These are phyloP conservation scores for Neoboletus brunneissimus DNA, from an alignment of 768 basidiomycete genomes.

Conservation along the genomic window DNA sequence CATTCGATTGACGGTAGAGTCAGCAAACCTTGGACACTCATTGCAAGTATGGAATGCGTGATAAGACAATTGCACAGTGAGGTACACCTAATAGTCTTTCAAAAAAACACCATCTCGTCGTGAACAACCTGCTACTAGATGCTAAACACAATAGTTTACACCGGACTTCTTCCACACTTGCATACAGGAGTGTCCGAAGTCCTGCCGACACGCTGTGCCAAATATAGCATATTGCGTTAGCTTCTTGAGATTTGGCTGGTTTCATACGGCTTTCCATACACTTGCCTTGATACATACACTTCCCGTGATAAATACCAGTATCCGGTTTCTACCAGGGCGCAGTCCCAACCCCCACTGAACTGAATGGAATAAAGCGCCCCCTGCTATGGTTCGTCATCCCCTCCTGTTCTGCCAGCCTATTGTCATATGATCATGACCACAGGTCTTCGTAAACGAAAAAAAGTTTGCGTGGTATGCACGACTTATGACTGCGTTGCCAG, in stretches of 20 bases:
- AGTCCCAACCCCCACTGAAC: neutral
- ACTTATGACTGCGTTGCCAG: neutral
- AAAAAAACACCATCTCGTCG: too few relatives aligned
- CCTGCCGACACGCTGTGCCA: neutral
- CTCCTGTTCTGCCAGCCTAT: neutral
- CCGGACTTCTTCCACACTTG: too few relatives aligned
- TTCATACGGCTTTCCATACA: neutral
- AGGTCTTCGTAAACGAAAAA: conserved; percentile 76
- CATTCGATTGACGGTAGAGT: too few relatives aligned
- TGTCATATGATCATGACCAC: neutral
- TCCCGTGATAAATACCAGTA: conserved; percentile 3
- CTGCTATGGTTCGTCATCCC: conserved; percentile 22
- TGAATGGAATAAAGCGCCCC: conserved; percentile 12
- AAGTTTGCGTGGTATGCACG: conserved; percentile 67
- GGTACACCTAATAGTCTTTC: too few relatives aligned
- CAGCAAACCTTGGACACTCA: too few relatives aligned
- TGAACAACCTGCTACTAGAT: too few relatives aligned
- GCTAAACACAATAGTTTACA: too few relatives aligned
- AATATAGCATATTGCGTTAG: neutral
- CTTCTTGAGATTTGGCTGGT: neutral
- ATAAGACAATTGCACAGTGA: too few relatives aligned
- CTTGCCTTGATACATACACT: neutral
- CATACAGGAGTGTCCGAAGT: too few relatives aligned
- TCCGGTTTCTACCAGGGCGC: neutral
- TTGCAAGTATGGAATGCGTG: too few relatives aligned